phyloP scores from a whole-genome alignment of 164 flowering plant species.

The Vitis rupestris region DNA sequence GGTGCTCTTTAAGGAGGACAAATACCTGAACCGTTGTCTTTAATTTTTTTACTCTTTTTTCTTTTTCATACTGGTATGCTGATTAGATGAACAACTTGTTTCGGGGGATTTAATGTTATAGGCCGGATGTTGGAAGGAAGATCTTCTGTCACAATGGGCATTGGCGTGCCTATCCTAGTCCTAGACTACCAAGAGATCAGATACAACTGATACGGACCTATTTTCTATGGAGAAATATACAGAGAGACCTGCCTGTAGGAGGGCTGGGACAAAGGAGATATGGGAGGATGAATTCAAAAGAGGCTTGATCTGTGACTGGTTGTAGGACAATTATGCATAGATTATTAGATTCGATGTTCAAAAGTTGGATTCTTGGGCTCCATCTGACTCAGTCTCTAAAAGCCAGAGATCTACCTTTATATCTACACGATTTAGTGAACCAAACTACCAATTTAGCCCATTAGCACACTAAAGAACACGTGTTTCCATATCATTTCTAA shows the following conservation, averaged over 20 bases:
- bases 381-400: neutral
- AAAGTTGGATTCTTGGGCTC: neutral
- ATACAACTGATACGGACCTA: too few species aligned
- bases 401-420: neutral
- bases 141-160: neutral
- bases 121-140: neutral
- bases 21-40: neutral
- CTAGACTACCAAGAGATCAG: neutral
- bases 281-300: neutral
- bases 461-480: too few species aligned
- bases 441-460: neutral
- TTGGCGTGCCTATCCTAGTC: neutral
- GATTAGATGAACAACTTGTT: too few species aligned
- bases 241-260: neutral
- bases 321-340: neutral
- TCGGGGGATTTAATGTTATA: too few species aligned
- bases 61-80: neutral
- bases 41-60: neutral
- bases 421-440: neutral
- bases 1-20: constrained; percentile 4
- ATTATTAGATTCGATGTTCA: neutral
- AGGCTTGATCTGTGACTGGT: neutral
- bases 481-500: too few species aligned
- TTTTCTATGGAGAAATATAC: too few species aligned
- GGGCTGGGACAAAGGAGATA: neutral